Conservation (phyloP, 768 basidiomycete genomes). For the Tulasnella sp. region DNA sequence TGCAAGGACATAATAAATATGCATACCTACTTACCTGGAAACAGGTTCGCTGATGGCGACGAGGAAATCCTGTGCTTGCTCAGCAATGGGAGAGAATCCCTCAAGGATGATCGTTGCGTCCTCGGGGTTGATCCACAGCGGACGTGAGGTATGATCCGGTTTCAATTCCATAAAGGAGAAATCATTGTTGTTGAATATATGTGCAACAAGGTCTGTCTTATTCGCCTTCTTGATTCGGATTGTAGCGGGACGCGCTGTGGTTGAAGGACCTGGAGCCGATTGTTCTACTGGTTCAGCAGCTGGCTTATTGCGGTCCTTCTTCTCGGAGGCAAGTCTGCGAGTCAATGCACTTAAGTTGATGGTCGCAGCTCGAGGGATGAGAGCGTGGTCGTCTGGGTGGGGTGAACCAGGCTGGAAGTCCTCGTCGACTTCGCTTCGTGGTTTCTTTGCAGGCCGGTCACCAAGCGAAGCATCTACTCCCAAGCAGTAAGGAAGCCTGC, state of each 20-base stretch:
- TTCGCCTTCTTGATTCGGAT: conserved; percentile 27
- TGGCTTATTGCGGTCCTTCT: conserved; percentile 44
- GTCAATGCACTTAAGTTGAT: conserved; percentile 84
- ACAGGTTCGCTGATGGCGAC: conserved; percentile 98
- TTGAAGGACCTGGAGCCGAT: neutral
- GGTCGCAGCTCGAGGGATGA: conserved; percentile 60
- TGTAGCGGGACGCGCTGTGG: conserved; percentile 6
- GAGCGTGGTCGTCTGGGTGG: conserved; percentile 26
- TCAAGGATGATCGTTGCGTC: conserved; percentile 93
- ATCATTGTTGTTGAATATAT: conserved; percentile 65
- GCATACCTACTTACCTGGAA: conserved; percentile 68
- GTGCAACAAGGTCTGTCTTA: conserved; percentile 28
- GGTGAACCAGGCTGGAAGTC: conserved; percentile 19
- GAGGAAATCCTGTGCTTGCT: conserved; percentile 97
- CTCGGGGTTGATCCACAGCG: conserved; percentile 93
- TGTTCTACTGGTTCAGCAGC: conserved; percentile 38
- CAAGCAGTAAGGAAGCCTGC: neutral
- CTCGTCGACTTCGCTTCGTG: conserved; percentile 26
- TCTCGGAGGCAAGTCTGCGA: conserved; percentile 67
- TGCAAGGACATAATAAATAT: neutral
- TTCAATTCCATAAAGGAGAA: conserved; percentile 86
- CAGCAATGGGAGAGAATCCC: conserved; percentile 95
- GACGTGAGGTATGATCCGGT: conserved; percentile 84
- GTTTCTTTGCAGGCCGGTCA: conserved; percentile 27
- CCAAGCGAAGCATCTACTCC: conserved; percentile 24